phyloP scores from a whole-genome alignment of 306 rosid genomes.

The Fragaria ananassa region DNA sequence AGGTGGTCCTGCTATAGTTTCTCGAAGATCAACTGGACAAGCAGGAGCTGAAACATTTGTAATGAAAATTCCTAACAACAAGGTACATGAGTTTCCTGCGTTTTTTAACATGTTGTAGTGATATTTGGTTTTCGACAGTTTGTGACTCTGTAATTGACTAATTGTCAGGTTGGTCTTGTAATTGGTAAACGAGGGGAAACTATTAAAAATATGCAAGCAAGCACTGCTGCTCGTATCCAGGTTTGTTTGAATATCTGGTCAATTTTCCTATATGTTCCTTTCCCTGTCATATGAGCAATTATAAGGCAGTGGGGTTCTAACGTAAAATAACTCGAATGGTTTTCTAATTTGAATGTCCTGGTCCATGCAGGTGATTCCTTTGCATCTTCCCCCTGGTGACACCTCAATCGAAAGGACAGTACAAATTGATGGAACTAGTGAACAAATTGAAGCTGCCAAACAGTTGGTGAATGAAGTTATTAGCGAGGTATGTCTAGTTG shows the following conservation, averaged over 20 bases:
- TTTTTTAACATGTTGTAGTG: neutral
- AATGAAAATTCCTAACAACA: conserved; percentile 79
- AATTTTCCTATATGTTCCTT: neutral
- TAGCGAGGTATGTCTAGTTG: conserved; percentile 68
- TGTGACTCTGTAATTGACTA: conserved; percentile 15
- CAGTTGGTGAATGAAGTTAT: conserved; percentile 77
- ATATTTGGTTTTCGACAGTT: conserved; percentile 7
- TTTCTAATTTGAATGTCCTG: neutral
- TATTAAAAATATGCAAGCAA: conserved; percentile 86
- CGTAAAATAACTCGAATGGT: neutral
- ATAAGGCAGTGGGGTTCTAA: neutral
- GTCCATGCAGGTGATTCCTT: conserved; percentile 73
- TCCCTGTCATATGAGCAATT: neutral
- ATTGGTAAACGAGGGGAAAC: conserved; percentile 99
- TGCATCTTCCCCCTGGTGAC: conserved; percentile 98
- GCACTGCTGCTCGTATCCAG: conserved; percentile 92
- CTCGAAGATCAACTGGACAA: conserved; percentile 65
- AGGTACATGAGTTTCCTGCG: conserved; percentile 40
- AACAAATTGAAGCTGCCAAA: conserved; percentile 87
- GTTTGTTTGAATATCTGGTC: conserved; percentile 27
- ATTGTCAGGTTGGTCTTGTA: conserved; percentile 84
- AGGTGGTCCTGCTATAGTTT: conserved; percentile 74
- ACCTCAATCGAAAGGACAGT: conserved; percentile 74
- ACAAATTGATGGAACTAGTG: conserved; percentile 85
- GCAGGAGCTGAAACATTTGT: conserved; percentile 78